Conservation (phyloP, 805 yeast species). For the Ogataea polymorpha region DNA sequence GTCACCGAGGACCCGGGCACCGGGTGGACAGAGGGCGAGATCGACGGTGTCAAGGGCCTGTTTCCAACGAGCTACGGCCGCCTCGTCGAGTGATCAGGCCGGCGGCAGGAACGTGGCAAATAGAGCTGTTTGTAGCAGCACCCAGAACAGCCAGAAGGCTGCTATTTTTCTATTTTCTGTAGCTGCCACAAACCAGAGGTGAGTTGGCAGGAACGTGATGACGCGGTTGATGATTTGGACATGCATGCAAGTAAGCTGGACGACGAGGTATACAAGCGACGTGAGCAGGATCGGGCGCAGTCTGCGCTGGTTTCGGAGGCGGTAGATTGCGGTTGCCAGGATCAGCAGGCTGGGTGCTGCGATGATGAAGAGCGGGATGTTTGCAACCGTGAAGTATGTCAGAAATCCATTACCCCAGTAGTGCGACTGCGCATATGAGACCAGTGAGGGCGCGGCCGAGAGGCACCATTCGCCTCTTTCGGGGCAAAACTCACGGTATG, state of each 20-base stretch:
- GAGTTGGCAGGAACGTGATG: constrained; percentile 71
- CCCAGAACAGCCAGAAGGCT: constrained; percentile 60
- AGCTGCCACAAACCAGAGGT: constrained; percentile 64
- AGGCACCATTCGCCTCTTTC: constrained; percentile 78
- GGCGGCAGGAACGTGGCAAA: constrained; percentile 90
- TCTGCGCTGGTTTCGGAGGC: constrained; percentile 30
- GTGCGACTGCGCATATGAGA: constrained; percentile 65
- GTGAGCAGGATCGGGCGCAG: constrained; percentile 41
- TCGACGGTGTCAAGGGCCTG: constrained; percentile 61
- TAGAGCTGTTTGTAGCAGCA: constrained; percentile 61
- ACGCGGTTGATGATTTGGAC: constrained; percentile 84
- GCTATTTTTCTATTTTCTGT: constrained; percentile 9
- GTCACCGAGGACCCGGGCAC: constrained; percentile 69
- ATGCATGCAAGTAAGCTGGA: constrained; percentile 66
- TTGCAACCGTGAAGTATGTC: constrained; percentile 76
- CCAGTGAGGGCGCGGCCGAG: constrained; percentile 52
- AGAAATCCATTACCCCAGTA: constrained; percentile 88
- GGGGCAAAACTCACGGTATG: constrained; percentile 65
- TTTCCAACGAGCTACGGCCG: constrained; percentile 78
- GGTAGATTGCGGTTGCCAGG: constrained; percentile 38
- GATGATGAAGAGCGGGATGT: constrained; percentile 78
- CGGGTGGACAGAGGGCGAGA: constrained; percentile 95
- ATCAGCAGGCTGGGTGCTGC: constrained; percentile 65
- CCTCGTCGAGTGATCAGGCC: constrained; percentile 47
- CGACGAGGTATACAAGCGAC: constrained; percentile 42